Conservation (phyloP, 179 eudicot species). For the Beta corolliflora region DNA sequence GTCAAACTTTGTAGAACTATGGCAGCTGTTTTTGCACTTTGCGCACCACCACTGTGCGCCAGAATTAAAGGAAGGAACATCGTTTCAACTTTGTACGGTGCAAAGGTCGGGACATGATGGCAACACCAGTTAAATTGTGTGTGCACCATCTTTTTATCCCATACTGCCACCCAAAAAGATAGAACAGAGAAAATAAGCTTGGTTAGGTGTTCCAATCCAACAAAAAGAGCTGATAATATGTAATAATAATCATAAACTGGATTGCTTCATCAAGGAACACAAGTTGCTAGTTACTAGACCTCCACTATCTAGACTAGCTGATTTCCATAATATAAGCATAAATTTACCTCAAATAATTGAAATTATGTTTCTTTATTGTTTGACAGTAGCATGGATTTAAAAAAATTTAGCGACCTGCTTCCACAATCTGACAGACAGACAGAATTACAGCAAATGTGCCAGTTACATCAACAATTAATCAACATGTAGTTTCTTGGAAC, state of each 20-base stretch:
- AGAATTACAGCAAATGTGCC: background rate
- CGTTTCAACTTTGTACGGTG: conserved; percentile 83
- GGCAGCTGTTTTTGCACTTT: conserved; percentile 82
- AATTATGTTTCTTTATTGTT: background rate
- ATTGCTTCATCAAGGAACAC: background rate
- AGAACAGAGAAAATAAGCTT: background rate
- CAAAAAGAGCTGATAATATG: background rate
- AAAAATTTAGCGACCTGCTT: background rate
- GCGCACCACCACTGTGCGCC: conserved; percentile 66
- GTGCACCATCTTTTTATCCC: conserved; percentile 99
- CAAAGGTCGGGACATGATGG: conserved; percentile 88
- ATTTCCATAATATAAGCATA: background rate
- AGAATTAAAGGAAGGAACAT: conserved; percentile 74
- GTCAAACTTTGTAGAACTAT: conserved; percentile 90
- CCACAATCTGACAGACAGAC: background rate
- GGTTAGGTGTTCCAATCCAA: background rate
- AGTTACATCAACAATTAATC: background rate
- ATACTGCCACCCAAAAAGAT: conserved; percentile 45
- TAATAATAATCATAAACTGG: background rate
- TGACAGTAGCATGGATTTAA: background rate
- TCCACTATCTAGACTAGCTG: background rate
- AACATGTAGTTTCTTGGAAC: background rate
- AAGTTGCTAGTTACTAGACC: background rate
- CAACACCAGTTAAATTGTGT: conserved; percentile 95
- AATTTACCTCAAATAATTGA: background rate